Conservation (phyloP, 108 stramenopile genomes). For the Skeletonema potamos region DNA sequence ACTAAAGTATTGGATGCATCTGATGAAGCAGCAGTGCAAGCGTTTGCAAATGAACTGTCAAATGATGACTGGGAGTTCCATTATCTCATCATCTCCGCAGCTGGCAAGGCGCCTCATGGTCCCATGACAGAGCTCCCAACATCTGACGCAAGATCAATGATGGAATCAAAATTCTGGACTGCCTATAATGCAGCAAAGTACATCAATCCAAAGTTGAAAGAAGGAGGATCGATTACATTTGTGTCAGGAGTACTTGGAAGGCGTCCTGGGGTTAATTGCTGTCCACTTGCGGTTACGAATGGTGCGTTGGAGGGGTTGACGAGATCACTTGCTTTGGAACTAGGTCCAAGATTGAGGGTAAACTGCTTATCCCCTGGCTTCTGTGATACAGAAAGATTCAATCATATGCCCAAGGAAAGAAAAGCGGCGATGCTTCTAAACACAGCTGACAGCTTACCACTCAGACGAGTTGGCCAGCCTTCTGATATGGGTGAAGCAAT, state of each 20-base stretch:
- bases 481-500: conserved; percentile 70
- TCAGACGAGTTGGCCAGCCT: conserved; percentile 53
- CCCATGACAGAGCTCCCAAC: conserved; percentile 44
- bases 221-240: conserved; percentile 50
- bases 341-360: conserved; percentile 57
- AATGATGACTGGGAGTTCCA: conserved; percentile 32
- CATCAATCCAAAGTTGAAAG: conserved; percentile 33
- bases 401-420: conserved; percentile 53
- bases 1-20: conserved; percentile 48
- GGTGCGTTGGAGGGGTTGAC: conserved; percentile 75
- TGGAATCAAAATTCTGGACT: conserved; percentile 61
- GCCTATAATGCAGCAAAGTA: conserved; percentile 71
- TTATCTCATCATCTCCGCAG: conserved; percentile 60
- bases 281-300: conserved; percentile 60
- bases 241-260: conserved; percentile 65
- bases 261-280: conserved; percentile 66
- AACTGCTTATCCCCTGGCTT: conserved; percentile 74
- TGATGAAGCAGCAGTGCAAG: conserved; percentile 52
- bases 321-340: conserved; percentile 61
- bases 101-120: conserved; percentile 63
- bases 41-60: conserved; percentile 30
- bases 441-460: conserved; percentile 54
- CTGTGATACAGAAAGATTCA: conserved; percentile 74
- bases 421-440: conserved; percentile 57
- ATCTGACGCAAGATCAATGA: conserved; percentile 40